Evolutionary conservation across 1,284 basidiomycete genomes (phyloP).

Genomic region (Ganoderma meredithae): DNA sequence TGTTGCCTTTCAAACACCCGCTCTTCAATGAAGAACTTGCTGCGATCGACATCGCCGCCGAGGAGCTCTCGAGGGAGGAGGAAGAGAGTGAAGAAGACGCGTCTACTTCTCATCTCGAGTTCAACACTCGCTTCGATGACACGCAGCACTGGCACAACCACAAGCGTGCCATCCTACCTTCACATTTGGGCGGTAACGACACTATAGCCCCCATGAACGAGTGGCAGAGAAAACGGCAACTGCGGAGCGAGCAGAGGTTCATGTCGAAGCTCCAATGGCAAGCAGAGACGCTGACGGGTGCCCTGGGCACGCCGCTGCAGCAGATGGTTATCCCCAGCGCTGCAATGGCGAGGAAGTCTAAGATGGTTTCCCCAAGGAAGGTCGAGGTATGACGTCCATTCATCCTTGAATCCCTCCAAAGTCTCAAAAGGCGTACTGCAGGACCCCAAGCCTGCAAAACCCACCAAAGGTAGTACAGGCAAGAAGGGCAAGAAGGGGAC

Average conservation of each 20-base stretch:
- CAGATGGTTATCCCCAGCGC: slow-evolving; percentile 59
- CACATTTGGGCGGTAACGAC: slow-evolving; percentile 57
- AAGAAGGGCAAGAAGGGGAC: slow-evolving; percentile 43
- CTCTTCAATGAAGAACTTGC: slow-evolving; percentile 58
- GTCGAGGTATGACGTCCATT: slow-evolving; percentile 8
- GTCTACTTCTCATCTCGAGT: slow-evolving; percentile 43
- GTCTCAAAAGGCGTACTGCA: not conserved
- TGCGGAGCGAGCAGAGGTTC: slow-evolving; percentile 59
- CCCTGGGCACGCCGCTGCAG: slow-evolving; percentile 58
- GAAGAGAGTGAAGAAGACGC: slow-evolving; percentile 32
- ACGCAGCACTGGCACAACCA: slow-evolving; percentile 66
- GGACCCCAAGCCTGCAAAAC: slow-evolving; percentile 30
- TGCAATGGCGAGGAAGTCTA: slow-evolving; percentile 27
- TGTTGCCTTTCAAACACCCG: slow-evolving; percentile 60
- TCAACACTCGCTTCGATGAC: slow-evolving; percentile 57
- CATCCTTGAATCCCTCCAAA: not conserved
- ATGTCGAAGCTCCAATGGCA: slow-evolving; percentile 63
- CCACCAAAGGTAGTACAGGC: slow-evolving; percentile 13
- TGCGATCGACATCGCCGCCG: slow-evolving; percentile 44
- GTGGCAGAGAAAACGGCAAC: slow-evolving; percentile 46
- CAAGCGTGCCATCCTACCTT: slow-evolving; percentile 57
- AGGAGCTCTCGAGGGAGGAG: slow-evolving; percentile 36
- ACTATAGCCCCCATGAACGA: slow-evolving; percentile 41
- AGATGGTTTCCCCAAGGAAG: slow-evolving; percentile 6
- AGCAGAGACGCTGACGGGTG: slow-evolving; percentile 69